Percentiles rank a stretch among this genome's conserved stretches.
These are phyloP conservation scores for Fistulifera pelliculosa DNA, from an alignment of 108 stramenopile genomes.

Conservation along the genomic window DNA sequence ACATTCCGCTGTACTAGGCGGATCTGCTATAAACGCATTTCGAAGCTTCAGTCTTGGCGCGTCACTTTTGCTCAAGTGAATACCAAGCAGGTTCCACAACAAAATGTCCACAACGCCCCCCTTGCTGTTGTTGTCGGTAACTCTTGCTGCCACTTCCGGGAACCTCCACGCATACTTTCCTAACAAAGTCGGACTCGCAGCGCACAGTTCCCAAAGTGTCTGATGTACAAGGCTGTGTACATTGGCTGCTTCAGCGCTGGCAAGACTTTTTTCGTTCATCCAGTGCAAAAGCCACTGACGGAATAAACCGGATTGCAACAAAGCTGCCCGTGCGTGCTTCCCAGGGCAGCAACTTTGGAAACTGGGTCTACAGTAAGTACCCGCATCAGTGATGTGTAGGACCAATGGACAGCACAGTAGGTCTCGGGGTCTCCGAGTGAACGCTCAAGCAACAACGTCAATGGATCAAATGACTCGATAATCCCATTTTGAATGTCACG, in stretches of 20 bases:
- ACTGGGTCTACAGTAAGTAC: no score
- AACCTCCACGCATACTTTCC: constrained; percentile 29
- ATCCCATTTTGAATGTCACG: constrained; percentile 3
- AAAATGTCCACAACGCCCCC: background rate
- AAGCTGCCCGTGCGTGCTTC: constrained; percentile 10
- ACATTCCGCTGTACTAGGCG: constrained; percentile 1
- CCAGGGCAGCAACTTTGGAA: background rate
- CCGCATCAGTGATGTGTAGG: no score
- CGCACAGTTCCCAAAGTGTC: constrained; percentile 5
- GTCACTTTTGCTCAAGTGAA: background rate
- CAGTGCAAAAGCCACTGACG: constrained; percentile 11
- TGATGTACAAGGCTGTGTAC: background rate
- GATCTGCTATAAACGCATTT: no score
- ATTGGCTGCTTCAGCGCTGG: background rate
- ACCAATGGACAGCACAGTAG: no score
- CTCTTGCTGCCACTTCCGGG: background rate
- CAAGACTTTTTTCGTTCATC: background rate
- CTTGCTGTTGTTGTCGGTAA: background rate
- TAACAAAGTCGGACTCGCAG: constrained; percentile 3
- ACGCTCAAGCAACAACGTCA: constrained; percentile 5
- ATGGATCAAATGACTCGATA: constrained; percentile 5
- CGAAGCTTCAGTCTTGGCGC: no score
- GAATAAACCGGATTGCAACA: constrained; percentile 22
- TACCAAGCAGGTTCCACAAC: constrained; percentile 11
- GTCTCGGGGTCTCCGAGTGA: background rate